Evolutionary conservation across 2,329 filamentous ascomycete species (phyloP).

Genomic region (Trichoderma brevicompactum): DNA sequence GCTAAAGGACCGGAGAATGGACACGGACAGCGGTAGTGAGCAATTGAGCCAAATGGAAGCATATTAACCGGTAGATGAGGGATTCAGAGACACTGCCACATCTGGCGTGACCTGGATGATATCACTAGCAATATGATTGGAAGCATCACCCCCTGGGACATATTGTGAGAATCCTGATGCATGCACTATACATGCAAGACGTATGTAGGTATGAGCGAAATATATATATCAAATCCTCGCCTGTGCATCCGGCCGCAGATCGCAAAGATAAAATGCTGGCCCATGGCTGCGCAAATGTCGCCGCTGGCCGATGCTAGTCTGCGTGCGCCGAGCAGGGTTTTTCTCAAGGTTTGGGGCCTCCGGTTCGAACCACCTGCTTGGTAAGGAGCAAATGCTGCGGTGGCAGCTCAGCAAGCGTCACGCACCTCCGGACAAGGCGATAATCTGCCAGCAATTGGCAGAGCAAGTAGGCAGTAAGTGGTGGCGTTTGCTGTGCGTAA

Average conservation of each 20-base stretch:
- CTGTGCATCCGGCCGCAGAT: conserved; percentile 22
- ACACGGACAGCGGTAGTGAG: neutral
- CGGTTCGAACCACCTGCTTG: conserved; percentile 3
- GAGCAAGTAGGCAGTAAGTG: neutral
- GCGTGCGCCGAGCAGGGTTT: neutral
- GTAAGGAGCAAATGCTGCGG: neutral
- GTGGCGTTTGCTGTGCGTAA: conserved; percentile 14
- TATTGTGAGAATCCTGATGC: conserved; percentile 25
- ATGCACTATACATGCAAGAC: conserved; percentile 24
- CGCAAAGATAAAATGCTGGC: conserved; percentile 11
- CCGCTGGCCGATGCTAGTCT: conserved; percentile 16
- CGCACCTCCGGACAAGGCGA: neutral
- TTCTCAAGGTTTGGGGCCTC: neutral
- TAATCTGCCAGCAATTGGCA: neutral
- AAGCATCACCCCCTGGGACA: conserved; percentile 20
- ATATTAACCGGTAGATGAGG: conserved; percentile 28
- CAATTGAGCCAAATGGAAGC: conserved; percentile 22
- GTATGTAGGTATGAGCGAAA: conserved; percentile 26
- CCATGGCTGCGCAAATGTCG: conserved; percentile 15
- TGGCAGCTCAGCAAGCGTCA: neutral
- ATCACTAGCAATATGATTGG: conserved; percentile 26
- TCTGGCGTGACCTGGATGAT: conserved; percentile 27
- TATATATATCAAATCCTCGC: conserved; percentile 23
- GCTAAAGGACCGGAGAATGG: neutral
- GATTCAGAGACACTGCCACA: conserved; percentile 26